Evolutionary conservation across 306 rosid species (phyloP), one percentile per base, ranked within the genome.

Genomic region (Cucurbita ficifolia): DNA sequence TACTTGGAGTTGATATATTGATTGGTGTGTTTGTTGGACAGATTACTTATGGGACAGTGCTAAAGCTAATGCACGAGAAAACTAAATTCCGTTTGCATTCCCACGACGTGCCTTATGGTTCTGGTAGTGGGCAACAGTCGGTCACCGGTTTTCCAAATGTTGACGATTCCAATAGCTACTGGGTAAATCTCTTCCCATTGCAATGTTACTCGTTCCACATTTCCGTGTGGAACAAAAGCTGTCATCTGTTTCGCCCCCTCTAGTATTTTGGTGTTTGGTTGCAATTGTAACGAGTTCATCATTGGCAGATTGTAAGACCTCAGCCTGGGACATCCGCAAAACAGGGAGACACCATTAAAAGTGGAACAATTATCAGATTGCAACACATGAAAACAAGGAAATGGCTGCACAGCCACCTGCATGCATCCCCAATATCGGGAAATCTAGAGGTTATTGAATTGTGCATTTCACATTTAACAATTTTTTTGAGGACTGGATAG

Each of bases 81-180:
- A 84, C 96, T 73, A 95, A 89, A 72, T 82, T 83, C 59, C 91
- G 99, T 74, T 78, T 95, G 89, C 99, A 95, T 81, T 95, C 97
- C 19, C 99, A 95, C 54, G 99, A 95, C 36, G 97, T 95, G 54
- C 99, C 99, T 0, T 95, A 95, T 73, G 99, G 99, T 78, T 95
- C 99, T 76, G 99, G 99, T 3, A 95, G 99, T 78, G 99, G 99
- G n/a, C 99, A 95, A 75, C 97, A 95, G 80, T 95, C 99, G 0
- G 96, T 95, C 60, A 95, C 99, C 24, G 96, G 99, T 16, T 95
- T 87, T 78, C 96, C 92, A 11, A 80, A 35, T 38, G 93, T 95
- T 17, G 97, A 95, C 12, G 99, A 95, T 87, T 16, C 93, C 71
- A 95, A 91, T 73, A 95, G 99, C 86, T 95, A 95, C 75, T 95